phyloP scores from a whole-genome alignment of 768 basidiomycete species.

The Infundibulicybe gibba region DNA sequence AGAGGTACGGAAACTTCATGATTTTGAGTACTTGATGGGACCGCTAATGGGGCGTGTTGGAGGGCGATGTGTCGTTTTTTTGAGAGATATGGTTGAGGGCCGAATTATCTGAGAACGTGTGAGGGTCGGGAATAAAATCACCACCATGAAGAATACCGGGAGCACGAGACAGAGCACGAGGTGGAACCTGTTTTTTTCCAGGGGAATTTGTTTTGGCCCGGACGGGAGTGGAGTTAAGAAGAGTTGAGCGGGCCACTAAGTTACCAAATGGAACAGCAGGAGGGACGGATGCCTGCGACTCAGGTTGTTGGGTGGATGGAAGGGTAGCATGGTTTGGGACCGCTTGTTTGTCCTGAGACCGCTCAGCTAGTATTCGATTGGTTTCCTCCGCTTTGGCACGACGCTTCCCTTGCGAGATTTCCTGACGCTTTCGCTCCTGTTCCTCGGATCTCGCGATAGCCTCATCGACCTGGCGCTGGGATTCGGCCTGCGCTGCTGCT shows the following conservation, averaged over 20 bases:
- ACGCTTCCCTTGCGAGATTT: slow-evolving; percentile 23
- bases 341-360: slow-evolving; percentile 14
- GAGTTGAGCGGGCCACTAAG: too few relatives aligned
- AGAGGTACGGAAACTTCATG: too few relatives aligned
- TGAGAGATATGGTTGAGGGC: neutral
- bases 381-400: slow-evolving; percentile 23
- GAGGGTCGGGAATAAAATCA: too few relatives aligned
- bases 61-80: neutral
- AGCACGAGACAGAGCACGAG: too few relatives aligned
- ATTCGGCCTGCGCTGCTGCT: slow-evolving; percentile 2
- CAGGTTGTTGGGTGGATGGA: neutral
- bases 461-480: slow-evolving; percentile 16
- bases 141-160: too few relatives aligned
- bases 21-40: too few relatives aligned
- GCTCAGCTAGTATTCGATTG: slow-evolving; percentile 19
- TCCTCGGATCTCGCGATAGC: slow-evolving; percentile 25
- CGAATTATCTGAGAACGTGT: too few relatives aligned
- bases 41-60: neutral
- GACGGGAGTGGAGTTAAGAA: too few relatives aligned
- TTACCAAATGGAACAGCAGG: too few relatives aligned
- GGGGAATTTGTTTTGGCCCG: too few relatives aligned
- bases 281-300: neutral
- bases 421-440: slow-evolving; percentile 23
- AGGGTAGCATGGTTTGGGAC: neutral
- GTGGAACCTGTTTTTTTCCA: too few relatives aligned